Conservation (phyloP, 495 filamentous ascomycete genomes). For the Penicillium paradoxum region DNA sequence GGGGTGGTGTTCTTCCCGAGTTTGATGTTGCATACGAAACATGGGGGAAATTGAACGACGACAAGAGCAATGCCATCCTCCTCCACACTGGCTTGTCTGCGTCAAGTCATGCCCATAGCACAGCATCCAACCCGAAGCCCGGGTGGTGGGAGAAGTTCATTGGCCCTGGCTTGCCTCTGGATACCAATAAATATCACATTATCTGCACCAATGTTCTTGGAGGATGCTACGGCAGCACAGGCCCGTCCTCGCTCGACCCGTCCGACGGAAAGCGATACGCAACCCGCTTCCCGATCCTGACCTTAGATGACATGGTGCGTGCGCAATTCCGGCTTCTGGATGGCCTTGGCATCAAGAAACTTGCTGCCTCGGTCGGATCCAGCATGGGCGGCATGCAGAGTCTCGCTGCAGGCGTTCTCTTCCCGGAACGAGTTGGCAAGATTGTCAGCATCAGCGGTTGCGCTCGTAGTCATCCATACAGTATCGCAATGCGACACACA, state of each 20-base stretch:
- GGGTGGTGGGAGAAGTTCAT: constrained; percentile 99
- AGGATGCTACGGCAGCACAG: constrained; percentile 94
- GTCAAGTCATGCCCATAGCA: constrained; percentile 93
- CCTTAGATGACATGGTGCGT: constrained; percentile 95
- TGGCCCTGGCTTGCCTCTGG: constrained; percentile 75
- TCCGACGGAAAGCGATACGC: constrained; percentile 84
- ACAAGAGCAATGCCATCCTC: constrained; percentile 85
- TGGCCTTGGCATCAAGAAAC: constrained; percentile 65
- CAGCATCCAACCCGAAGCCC: constrained; percentile 72
- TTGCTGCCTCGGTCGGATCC: constrained; percentile 89
- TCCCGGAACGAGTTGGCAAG: constrained; percentile 71
- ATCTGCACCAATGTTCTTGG: constrained; percentile 98
- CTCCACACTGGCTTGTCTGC: constrained; percentile 93
- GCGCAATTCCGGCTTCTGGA: constrained; percentile 92
- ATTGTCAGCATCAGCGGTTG: constrained; percentile 92
- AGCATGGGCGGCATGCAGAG: constrained; percentile 99
- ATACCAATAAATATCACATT: constrained; percentile 87
- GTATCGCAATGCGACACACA: constrained; percentile 98
- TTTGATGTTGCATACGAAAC: constrained; percentile 91
- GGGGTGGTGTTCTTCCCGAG: constrained; percentile 81
- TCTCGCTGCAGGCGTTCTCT: constrained; percentile 82
- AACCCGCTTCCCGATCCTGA: constrained; percentile 94
- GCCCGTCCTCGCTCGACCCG: constrained; percentile 82
- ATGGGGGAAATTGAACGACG: constrained; percentile 79
- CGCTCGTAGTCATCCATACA: constrained; percentile 93